Conservation (phyloP, 176 grass and related monocot species). For the Pharus latifolius region DNA sequence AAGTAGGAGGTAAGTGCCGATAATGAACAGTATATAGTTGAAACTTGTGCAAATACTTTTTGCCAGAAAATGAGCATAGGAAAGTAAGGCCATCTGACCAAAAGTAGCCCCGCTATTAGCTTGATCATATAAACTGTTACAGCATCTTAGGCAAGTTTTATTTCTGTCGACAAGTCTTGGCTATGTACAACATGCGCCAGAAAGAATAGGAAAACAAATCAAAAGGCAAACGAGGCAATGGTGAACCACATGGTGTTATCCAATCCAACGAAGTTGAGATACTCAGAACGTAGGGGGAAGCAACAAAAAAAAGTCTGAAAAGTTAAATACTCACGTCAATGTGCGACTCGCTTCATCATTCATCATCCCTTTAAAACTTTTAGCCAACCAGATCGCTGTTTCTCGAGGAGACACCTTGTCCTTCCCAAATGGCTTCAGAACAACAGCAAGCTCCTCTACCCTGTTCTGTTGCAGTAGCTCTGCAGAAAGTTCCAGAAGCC, state of each 20-base stretch:
- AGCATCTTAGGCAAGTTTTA: slow-evolving; percentile 21
- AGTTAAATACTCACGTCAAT: neutral
- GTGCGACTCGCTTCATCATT: slow-evolving; percentile 48
- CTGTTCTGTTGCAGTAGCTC: slow-evolving; percentile 71
- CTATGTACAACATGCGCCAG: slow-evolving; percentile 53
- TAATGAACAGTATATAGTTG: neutral
- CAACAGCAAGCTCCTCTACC: slow-evolving; percentile 79
- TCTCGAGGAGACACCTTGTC: slow-evolving; percentile 92
- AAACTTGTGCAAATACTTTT: neutral
- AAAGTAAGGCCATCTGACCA: neutral
- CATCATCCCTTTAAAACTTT: slow-evolving; percentile 99
- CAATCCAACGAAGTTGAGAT: slow-evolving; percentile 20
- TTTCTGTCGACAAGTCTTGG: slow-evolving; percentile 34
- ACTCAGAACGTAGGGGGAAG: slow-evolving; percentile 5
- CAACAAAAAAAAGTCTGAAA: neutral
- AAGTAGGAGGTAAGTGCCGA: neutral
- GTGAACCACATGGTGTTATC: slow-evolving; percentile 27
- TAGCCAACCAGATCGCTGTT: slow-evolving; percentile 91
- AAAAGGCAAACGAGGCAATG: slow-evolving; percentile 26
- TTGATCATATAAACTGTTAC: neutral
- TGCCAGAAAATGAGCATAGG: neutral
- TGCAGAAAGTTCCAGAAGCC: slow-evolving; percentile 85
- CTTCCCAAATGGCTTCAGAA: slow-evolving; percentile 98
- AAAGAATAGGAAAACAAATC: slow-evolving; percentile 48
- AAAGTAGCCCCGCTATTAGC: neutral